A percentile compares a stretch with the other conserved stretches of the same genome.
Conservation (phyloP, 768 basidiomycete genomes). For the Tylopilus subfusipes region DNA sequence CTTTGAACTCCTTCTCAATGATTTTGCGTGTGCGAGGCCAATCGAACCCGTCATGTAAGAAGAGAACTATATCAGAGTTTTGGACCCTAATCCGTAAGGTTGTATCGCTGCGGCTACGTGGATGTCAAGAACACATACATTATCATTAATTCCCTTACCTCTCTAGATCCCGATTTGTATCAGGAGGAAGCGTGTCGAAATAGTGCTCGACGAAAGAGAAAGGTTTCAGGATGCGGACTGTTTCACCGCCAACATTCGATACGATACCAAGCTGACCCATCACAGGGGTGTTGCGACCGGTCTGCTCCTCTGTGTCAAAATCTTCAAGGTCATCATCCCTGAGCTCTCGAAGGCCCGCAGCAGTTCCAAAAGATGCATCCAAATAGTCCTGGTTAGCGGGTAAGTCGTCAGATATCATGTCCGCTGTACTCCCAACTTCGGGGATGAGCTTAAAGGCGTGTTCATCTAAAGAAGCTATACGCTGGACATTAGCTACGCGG, state of each 20-base stretch:
- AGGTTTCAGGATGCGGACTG: constrained; percentile 69
- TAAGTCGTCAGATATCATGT: constrained; percentile 89
- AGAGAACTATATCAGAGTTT: constrained; percentile 60
- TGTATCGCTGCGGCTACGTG: constrained; percentile 43
- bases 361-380: constrained; percentile 74
- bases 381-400: constrained; percentile 88
- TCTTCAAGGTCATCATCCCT: constrained; percentile 72
- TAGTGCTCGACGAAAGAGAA: constrained; percentile 72
- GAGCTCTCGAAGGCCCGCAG: constrained; percentile 70
- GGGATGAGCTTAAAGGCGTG: constrained; percentile 73
- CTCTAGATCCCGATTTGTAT: constrained; percentile 41
- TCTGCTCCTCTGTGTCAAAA: constrained; percentile 41
- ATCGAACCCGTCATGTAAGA: constrained; percentile 93
- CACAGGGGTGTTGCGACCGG: constrained; percentile 11
- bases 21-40: constrained; percentile 82
- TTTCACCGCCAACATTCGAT: constrained; percentile 76
- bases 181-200: constrained; percentile 63
- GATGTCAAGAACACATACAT: constrained; percentile 3
- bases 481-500: constrained; percentile 2
- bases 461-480: constrained; percentile 72
- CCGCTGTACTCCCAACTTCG: constrained; percentile 74
- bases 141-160: constrained; percentile 39
- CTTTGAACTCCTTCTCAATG: constrained; percentile 85
- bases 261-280: constrained; percentile 41
- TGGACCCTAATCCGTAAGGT: constrained; percentile 52